These are phyloP conservation scores for Eragrostis tef DNA, from an alignment of 202 grass and related monocot genomes.

Conservation along the genomic window DNA sequence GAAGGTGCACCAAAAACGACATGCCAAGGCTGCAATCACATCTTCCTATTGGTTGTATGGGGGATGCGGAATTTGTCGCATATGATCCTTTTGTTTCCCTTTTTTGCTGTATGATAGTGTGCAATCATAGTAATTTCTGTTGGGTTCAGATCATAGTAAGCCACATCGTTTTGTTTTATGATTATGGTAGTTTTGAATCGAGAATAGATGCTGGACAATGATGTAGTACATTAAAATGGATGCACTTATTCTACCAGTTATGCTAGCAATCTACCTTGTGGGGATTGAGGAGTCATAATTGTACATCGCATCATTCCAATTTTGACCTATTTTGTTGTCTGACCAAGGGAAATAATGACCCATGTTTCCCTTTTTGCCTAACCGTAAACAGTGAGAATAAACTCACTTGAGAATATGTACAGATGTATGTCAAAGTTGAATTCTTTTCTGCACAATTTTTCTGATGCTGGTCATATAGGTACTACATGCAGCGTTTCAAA, in stretches of 20 bases:
- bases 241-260: conserved; percentile 19
- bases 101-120: background rate
- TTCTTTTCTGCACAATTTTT: background rate
- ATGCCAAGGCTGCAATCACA: background rate
- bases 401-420: conserved; percentile 10
- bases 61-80: background rate
- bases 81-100: background rate
- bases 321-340: conserved; percentile 16
- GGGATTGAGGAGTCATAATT: background rate
- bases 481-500: background rate
- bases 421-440: background rate
- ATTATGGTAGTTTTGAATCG: conserved; percentile 2
- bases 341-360: conserved; percentile 9
- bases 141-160: conserved; percentile 5
- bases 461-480: background rate
- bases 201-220: background rate
- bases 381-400: conserved; percentile 18
- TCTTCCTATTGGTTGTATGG: conserved; percentile 10
- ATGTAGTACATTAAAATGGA: background rate
- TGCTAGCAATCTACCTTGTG: conserved; percentile 29
- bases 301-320: background rate
- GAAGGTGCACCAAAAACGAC: background rate
- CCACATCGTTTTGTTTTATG: conserved; percentile 28
- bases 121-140: background rate
- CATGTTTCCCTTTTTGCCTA: background rate